phyloP scores from a whole-genome alignment of 495 filamentous ascomycete genomes.

The Penicillium steckii region DNA sequence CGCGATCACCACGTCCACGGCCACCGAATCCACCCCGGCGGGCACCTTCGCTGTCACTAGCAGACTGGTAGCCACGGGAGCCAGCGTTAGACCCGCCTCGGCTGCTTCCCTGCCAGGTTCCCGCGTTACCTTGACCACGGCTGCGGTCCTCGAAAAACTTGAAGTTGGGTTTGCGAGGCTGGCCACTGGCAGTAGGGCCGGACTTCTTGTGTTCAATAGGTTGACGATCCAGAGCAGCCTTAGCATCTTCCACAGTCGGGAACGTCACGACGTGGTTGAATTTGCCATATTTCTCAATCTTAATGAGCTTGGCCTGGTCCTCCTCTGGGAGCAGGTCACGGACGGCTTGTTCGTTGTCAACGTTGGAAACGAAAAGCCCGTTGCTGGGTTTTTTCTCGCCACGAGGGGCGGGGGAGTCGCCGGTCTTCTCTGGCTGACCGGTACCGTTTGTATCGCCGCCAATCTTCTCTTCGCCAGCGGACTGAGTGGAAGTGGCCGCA shows the following conservation, averaged over 20 bases:
- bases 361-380: slow-evolving; percentile 80
- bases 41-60: slow-evolving; percentile 77
- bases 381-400: slow-evolving; percentile 59
- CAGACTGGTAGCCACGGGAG: slow-evolving; percentile 72
- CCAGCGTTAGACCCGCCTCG: slow-evolving; percentile 54
- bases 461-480: slow-evolving; percentile 35
- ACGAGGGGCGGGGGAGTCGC: slow-evolving; percentile 38
- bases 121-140: slow-evolving; percentile 58
- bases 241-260: slow-evolving; percentile 71
- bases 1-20: slow-evolving; percentile 56
- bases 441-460: slow-evolving; percentile 37
- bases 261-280: slow-evolving; percentile 81
- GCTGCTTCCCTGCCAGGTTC: slow-evolving; percentile 70
- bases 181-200: slow-evolving; percentile 53
- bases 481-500: slow-evolving; percentile 32
- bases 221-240: slow-evolving; percentile 68
- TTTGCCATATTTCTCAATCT: slow-evolving; percentile 74
- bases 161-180: slow-evolving; percentile 69
- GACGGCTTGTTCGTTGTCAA: slow-evolving; percentile 72
- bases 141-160: slow-evolving; percentile 73
- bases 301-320: slow-evolving; percentile 71
- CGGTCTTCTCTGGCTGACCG: slow-evolving; percentile 35
- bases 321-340: slow-evolving; percentile 78
- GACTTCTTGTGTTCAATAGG: slow-evolving; percentile 68
- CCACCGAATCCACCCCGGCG: slow-evolving; percentile 64